Evolutionary conservation across 768 basidiomycete species (phyloP).

Genomic region (Boletus rubescentipes): DNA sequence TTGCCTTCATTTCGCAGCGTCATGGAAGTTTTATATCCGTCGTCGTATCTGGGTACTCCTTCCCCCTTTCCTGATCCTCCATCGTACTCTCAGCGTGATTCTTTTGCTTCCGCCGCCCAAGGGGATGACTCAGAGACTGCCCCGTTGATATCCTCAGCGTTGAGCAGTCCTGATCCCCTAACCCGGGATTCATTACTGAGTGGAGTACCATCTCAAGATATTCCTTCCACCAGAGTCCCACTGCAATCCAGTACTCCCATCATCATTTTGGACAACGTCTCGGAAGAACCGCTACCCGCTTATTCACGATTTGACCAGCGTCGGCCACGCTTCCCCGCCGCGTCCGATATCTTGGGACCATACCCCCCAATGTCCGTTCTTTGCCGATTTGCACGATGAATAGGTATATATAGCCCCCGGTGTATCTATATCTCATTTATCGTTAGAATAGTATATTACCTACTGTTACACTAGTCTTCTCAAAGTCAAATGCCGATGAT

Average conservation of each 20-base stretch:
- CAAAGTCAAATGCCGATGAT: not conserved
- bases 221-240: not conserved
- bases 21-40: constrained; percentile 29
- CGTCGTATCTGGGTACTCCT: constrained; percentile 13
- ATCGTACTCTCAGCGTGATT: constrained; percentile 13
- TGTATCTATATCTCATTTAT: constrained; percentile 10
- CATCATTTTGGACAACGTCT: not conserved
- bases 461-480: not conserved
- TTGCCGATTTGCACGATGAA: not conserved
- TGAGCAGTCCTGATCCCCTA: constrained; percentile 4
- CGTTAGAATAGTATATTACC: not conserved
- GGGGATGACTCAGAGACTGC: not conserved
- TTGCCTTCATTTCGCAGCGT: constrained; percentile 24
- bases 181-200: constrained; percentile 13
- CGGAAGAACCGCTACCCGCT: constrained; percentile 18
- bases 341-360: constrained; percentile 25
- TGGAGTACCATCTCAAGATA: constrained; percentile 15
- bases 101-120: not conserved
- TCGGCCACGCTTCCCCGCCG: constrained; percentile 17
- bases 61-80: constrained; percentile 19
- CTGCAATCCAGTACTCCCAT: not conserved
- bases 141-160: not conserved
- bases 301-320: constrained; percentile 31
- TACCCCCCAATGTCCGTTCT: constrained; percentile 25
- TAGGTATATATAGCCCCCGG: not conserved